Conservation (phyloP, 2,329 filamentous ascomycete genomes). For the Pseudopithomyces chartarum region DNA sequence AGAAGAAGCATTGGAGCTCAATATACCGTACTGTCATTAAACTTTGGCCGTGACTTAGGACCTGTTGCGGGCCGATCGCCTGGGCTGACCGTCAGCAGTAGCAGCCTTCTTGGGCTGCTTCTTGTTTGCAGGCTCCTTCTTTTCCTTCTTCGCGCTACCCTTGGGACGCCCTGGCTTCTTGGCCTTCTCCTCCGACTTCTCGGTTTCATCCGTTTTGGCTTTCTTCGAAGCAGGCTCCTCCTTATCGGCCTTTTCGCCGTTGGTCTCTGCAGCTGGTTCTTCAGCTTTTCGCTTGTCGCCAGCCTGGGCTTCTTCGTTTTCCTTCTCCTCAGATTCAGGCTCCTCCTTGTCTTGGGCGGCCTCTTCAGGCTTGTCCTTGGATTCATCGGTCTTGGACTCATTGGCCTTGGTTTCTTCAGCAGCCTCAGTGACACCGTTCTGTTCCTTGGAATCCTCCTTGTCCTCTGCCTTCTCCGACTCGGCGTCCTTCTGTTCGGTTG, state of each 20-base stretch:
- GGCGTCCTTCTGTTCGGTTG: constrained; percentile 27
- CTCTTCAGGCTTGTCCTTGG: constrained; percentile 34
- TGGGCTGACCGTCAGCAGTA: constrained; percentile 54
- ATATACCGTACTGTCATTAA: neutral
- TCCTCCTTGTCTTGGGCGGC: constrained; percentile 32
- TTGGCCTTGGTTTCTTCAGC: constrained; percentile 27
- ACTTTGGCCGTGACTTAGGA: constrained; percentile 15
- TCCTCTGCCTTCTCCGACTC: constrained; percentile 35
- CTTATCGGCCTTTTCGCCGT: constrained; percentile 28
- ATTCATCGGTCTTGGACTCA: constrained; percentile 31
- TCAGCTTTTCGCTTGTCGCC: constrained; percentile 43
- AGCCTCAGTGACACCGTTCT: constrained; percentile 26
- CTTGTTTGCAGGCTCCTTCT: constrained; percentile 50
- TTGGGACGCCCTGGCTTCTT: constrained; percentile 48
- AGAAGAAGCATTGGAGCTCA: neutral
- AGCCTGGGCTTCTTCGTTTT: constrained; percentile 39
- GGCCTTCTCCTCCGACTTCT: constrained; percentile 34
- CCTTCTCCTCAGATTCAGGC: constrained; percentile 33
- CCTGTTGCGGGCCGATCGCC: constrained; percentile 52
- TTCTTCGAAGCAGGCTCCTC: constrained; percentile 37
- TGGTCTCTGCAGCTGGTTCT: constrained; percentile 27
- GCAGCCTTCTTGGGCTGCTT: constrained; percentile 55
- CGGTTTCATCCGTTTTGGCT: constrained; percentile 35
- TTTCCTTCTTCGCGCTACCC: constrained; percentile 45
- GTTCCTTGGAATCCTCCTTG: constrained; percentile 24